Evolutionary conservation across 2,329 filamentous ascomycete genomes (phyloP).

Genomic region (Huntiella bhutanensis): DNA sequence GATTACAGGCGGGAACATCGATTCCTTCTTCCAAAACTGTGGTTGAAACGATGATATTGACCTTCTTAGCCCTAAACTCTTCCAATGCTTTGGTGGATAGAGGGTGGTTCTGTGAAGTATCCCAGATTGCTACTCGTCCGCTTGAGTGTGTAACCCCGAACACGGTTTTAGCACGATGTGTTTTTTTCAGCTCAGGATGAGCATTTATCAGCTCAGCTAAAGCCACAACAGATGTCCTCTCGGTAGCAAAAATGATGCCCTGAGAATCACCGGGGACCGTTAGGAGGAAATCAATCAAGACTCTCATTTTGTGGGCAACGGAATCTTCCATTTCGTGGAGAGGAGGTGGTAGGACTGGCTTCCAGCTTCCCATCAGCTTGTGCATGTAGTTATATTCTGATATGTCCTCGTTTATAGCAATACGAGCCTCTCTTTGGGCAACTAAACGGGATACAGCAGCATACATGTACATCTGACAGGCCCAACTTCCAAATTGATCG

Average conservation of each 20-base stretch:
- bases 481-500: conserved; percentile 46
- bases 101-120: conserved; percentile 16
- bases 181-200: conserved; percentile 27
- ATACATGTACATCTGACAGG: conserved; percentile 38
- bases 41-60: conserved; percentile 42
- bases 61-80: conserved; percentile 32
- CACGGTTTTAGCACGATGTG: conserved; percentile 33
- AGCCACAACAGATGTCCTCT: conserved; percentile 41
- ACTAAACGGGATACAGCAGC: conserved; percentile 22
- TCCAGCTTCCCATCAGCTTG: too few species aligned
- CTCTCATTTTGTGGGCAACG: conserved; percentile 38
- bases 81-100: conserved; percentile 21
- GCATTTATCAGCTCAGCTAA: conserved; percentile 36
- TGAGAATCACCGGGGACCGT: conserved; percentile 15
- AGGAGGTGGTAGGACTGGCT: too few species aligned
- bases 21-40: conserved; percentile 50
- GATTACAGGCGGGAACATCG: conserved; percentile 44
- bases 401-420: too few species aligned
- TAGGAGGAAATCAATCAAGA: conserved; percentile 32
- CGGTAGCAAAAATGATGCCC: conserved; percentile 49
- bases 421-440: too few species aligned
- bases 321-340: not conserved
- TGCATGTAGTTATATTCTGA: too few species aligned
- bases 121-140: conserved; percentile 24
- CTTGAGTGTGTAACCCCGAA: conserved; percentile 29